Evolutionary conservation across 192 early-diverging fungal species (phyloP), one percentile per base, ranked within the genome.

Genomic region (Oehlia diaphana): DNA sequence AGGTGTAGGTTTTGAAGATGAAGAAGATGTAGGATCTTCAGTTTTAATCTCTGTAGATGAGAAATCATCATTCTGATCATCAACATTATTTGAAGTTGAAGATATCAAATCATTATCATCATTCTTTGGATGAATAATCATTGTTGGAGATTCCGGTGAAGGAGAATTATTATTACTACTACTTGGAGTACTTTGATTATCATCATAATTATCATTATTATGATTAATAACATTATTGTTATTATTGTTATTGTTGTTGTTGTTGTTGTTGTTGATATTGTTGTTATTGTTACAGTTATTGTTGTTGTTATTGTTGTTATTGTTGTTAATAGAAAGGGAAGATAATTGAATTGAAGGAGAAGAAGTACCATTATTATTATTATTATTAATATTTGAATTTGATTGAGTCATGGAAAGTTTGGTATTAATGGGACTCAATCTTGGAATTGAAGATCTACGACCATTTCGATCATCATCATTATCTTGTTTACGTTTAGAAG

Each of bases 261-360:
- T 31, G 1, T 31, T 31, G 28, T 1, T 31, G 1, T 31, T 31
- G 28, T 31, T 31, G n/a, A n/a, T n/a, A n/a, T n/a, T n/a, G n/a
- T n/a, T n/a, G n/a, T n/a, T n/a, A n/a, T n/a, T n/a, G n/a, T n/a
- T n/a, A n/a, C n/a, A n/a, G n/a, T n/a, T n/a, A n/a, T n/a, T n/a
- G n/a, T n/a, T n/a, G n/a, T n/a, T n/a, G n/a, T n/a, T n/a, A n/a
- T n/a, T n/a, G 28, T 31, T 31, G 28, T 31, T 31, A 31, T 31
- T 31, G 28, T 31, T 31, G 28, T 77, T 79, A 33, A 86, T 70
- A 4, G 82, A 83, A 42, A 86, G 82, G 70, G 81, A 80, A 1
- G 85, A 86, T 8, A 83, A 71, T 53, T 86, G 49, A 65, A 78
- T 68, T 13, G 76, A 50, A n/a, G 76, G 28, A 31, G 28, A 31